Evolutionary conservation across 2,329 filamentous ascomycete genomes (phyloP).

Genomic region (Byssochlamys sp.): DNA sequence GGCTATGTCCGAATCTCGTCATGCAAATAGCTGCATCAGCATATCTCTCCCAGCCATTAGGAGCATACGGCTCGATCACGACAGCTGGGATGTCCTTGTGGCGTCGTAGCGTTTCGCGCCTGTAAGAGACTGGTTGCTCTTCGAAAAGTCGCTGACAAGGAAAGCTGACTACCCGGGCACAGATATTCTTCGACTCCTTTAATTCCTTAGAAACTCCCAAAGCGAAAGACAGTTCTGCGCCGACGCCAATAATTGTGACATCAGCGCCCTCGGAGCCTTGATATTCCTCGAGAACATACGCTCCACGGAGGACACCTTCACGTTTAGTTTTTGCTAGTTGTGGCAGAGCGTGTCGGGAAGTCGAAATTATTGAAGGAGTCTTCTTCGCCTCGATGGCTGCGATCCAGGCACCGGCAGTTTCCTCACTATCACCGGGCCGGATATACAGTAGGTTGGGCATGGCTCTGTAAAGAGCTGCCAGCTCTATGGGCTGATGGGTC

Average conservation of each 20-base stretch:
- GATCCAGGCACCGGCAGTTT: constrained; percentile 39
- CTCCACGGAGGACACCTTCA: constrained; percentile 30
- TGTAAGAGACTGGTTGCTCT: constrained; percentile 37
- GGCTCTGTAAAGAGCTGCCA: constrained; percentile 49
- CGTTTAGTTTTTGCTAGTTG: constrained; percentile 31
- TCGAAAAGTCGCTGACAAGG: constrained; percentile 45
- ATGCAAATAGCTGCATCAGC: constrained; percentile 40
- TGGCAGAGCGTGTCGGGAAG: constrained; percentile 33
- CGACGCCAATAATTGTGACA: constrained; percentile 43
- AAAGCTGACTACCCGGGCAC: constrained; percentile 41
- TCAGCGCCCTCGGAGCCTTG: constrained; percentile 22
- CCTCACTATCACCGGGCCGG: constrained; percentile 50
- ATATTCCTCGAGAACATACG: constrained; percentile 33
- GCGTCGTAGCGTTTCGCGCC: constrained; percentile 31
- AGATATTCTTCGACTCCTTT: constrained; percentile 29
- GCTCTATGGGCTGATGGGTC: constrained; percentile 53
- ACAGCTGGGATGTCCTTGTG: constrained; percentile 33
- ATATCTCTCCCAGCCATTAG: constrained; percentile 46
- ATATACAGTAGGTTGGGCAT: constrained; percentile 57
- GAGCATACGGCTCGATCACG: constrained; percentile 42
- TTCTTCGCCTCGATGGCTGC: constrained; percentile 31
- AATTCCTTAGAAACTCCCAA: constrained; percentile 34
- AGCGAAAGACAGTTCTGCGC: constrained; percentile 43
- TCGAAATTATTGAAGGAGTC: constrained; percentile 36
- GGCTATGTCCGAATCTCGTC: constrained; percentile 33